Percentiles rank a stretch among this genome's conserved stretches.
Evolutionary conservation across 179 eudicot species (phyloP).

Genomic region (Corrigiola litoralis): DNA sequence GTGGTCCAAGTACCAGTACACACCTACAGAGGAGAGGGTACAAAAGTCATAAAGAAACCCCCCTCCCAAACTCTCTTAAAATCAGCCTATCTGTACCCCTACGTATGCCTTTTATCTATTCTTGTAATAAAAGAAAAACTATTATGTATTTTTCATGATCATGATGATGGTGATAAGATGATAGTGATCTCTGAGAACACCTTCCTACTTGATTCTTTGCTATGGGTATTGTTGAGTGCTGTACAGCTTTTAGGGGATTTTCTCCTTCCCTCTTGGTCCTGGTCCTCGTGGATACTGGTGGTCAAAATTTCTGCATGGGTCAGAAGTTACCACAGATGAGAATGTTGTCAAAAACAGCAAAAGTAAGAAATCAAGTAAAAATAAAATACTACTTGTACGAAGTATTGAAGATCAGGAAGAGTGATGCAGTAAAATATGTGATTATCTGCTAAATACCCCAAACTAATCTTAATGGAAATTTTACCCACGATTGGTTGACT

Average conservation of each 20-base stretch:
- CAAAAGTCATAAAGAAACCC: slow-evolving; percentile 48
- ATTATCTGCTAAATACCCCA: too few relatives aligned
- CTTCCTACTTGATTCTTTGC: slow-evolving; percentile 42
- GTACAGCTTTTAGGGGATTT: slow-evolving; percentile 49
- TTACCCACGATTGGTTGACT: neutral
- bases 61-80: slow-evolving; percentile 37
- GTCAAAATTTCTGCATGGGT: slow-evolving; percentile 57
- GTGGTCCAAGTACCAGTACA: slow-evolving; percentile 59
- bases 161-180: slow-evolving; percentile 52
- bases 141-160: slow-evolving; percentile 32
- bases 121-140: slow-evolving; percentile 10
- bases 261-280: slow-evolving; percentile 20
- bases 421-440: too few relatives aligned
- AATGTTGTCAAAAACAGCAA: too few relatives aligned
- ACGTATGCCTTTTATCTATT: slow-evolving; percentile 40
- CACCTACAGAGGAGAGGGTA: slow-evolving; percentile 52
- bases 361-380: neutral
- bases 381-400: too few relatives aligned
- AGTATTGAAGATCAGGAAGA: too few relatives aligned
- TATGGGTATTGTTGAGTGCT: slow-evolving; percentile 27
- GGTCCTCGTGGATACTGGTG: slow-evolving; percentile 33
- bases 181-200: slow-evolving; percentile 42
- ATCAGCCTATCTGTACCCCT: slow-evolving; percentile 66
- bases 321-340: too few relatives aligned
- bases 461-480: too few relatives aligned